Percentiles rank a stretch among this genome's conserved stretches.
Evolutionary conservation across 495 filamentous ascomycete species (phyloP).

Genomic region (Neurospora sp.): DNA sequence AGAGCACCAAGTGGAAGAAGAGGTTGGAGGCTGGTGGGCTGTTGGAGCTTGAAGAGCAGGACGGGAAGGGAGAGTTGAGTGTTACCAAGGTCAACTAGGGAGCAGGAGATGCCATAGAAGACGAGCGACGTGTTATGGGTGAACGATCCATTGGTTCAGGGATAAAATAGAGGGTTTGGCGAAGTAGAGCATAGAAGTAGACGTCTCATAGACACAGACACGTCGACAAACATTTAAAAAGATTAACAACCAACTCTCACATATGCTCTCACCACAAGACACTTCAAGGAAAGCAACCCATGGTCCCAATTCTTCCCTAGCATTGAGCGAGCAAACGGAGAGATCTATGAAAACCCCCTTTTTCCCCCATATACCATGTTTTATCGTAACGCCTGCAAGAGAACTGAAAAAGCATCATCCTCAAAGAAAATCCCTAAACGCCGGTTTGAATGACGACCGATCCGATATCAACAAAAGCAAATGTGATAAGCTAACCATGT

Average conservation of each 20-base stretch:
- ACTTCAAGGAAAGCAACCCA: not conserved
- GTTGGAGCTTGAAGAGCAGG: constrained; percentile 37
- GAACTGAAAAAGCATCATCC: not conserved
- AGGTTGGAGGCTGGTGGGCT: constrained; percentile 55
- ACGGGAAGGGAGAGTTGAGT: constrained; percentile 25
- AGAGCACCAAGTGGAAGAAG: constrained; percentile 85
- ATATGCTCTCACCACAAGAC: not conserved
- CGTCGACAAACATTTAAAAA: not conserved
- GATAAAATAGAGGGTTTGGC: not conserved
- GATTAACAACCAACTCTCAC: not conserved
- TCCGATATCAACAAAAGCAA: not conserved
- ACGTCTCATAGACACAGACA: not conserved
- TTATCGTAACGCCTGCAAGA: not conserved
- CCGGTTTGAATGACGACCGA: not conserved
- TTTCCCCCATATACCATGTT: not conserved
- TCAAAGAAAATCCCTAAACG: not conserved
- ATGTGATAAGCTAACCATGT: not conserved
- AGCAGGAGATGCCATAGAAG: not conserved
- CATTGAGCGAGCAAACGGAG: not conserved
- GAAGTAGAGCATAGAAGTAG: not conserved
- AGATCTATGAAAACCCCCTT: not conserved
- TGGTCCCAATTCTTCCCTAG: not conserved
- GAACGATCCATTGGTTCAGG: not conserved
- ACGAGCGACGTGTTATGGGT: not conserved
- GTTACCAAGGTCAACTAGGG: constrained; percentile 33